phyloP scores from a whole-genome alignment of 179 eudicot species.

The Vitellaria paradoxa region DNA sequence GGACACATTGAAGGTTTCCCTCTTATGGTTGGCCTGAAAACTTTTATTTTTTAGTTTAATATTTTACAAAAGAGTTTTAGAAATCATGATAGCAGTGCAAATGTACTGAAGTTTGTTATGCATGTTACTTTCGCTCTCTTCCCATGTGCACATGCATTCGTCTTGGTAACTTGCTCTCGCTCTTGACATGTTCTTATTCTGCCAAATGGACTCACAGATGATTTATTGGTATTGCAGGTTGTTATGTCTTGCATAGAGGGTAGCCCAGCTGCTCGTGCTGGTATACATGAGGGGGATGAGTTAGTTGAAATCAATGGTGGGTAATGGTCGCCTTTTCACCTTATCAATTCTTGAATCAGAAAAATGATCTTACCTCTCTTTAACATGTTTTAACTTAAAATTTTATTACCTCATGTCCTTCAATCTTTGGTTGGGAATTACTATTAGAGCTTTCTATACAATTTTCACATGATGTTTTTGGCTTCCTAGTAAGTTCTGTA shows the following conservation, averaged over 20 bases:
- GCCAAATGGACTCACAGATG: not conserved
- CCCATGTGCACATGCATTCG: too few relatives aligned
- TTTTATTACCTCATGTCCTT: not conserved
- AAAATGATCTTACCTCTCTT: too few relatives aligned
- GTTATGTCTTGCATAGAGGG: slow-evolving; percentile 78
- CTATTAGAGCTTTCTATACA: not conserved
- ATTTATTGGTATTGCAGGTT: slow-evolving; percentile 40
- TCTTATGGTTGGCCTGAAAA: not conserved
- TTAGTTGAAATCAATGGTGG: slow-evolving; percentile 84
- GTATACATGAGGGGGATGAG: slow-evolving; percentile 89
- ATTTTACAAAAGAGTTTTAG: not conserved
- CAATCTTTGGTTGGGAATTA: not conserved
- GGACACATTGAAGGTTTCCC: not conserved
- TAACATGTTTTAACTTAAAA: not conserved
- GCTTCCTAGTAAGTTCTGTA: not conserved
- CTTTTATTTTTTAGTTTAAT: too few relatives aligned
- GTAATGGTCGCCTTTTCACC: not conserved
- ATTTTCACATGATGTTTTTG: not conserved
- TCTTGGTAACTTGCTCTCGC: not conserved
- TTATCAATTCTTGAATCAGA: not conserved
- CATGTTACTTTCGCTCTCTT: not conserved
- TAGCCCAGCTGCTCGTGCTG: slow-evolving; percentile 95
- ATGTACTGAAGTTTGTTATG: not conserved
- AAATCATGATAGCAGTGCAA: not conserved
- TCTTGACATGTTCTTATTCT: not conserved